Percentiles rank a stretch among this genome's conserved stretches.
Conservation (phyloP, 306 rosid species). For the Hippophae rhamnoides region DNA sequence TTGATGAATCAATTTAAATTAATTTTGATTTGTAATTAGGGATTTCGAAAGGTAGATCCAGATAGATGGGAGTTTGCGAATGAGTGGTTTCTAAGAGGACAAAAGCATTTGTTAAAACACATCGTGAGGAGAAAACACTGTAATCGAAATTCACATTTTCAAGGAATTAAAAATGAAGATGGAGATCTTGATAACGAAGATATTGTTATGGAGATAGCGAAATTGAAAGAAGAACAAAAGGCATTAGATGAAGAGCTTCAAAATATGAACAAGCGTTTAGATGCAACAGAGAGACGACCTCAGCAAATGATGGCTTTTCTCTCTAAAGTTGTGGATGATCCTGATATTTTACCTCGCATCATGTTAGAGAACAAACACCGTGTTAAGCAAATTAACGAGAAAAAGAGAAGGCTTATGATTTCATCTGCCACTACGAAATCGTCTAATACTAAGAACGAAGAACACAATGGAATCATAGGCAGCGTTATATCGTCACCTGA, state of each 20-base stretch:
- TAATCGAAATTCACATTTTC: conserved; percentile 8
- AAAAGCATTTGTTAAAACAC: conserved; percentile 57
- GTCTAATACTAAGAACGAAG: conserved; percentile 36
- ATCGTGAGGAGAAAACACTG: conserved; percentile 45
- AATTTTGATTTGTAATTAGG: conserved; percentile 23
- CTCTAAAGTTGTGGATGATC: conserved; percentile 56
- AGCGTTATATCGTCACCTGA: conserved; percentile 38
- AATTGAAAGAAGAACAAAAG: conserved; percentile 62
- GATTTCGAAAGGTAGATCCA: conserved; percentile 86
- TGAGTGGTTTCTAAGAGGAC: conserved; percentile 83
- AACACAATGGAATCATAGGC: conserved; percentile 7
- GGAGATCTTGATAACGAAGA: conserved; percentile 49
- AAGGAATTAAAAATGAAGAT: conserved; percentile 5
- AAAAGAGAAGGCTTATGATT: conserved; percentile 37
- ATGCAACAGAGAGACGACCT: conserved; percentile 63
- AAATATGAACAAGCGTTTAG: conserved; percentile 64
- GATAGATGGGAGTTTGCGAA: conserved; percentile 93
- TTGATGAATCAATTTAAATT: too few species aligned
- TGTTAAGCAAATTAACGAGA: conserved; percentile 16
- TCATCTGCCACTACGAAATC: conserved; percentile 28
- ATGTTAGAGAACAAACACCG: conserved; percentile 31
- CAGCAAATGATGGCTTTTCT: conserved; percentile 85
- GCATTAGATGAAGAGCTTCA: conserved; percentile 48
- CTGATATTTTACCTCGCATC: conserved; percentile 49
- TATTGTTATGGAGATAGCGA: conserved; percentile 50